phyloP scores from a whole-genome alignment of 2,329 filamentous ascomycete species.

The Aspergillus pseudoviridinutans region DNA sequence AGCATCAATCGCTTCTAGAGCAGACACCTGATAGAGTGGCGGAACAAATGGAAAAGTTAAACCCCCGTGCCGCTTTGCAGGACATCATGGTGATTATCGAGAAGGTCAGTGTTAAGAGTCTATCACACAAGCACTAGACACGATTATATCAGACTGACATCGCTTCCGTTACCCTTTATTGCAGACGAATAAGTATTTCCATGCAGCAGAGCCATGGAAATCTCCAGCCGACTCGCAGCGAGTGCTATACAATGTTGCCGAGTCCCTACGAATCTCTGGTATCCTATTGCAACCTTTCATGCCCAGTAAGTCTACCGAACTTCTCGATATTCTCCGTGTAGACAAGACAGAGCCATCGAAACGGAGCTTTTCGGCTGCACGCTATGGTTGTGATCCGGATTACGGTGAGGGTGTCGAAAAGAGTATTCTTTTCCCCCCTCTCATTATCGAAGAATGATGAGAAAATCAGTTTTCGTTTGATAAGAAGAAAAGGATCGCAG shows the following conservation, averaged over 20 bases:
- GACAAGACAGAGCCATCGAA: slow-evolving; percentile 44
- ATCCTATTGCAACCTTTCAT: slow-evolving; percentile 92
- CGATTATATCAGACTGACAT: slow-evolving; percentile 6
- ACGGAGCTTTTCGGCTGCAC: slow-evolving; percentile 61
- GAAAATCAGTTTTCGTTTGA: slow-evolving; percentile 20
- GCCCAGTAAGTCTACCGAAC: slow-evolving; percentile 66
- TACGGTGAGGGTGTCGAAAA: slow-evolving; percentile 60
- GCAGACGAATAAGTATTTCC: slow-evolving; percentile 65
- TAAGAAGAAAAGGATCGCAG: slow-evolving; percentile 21
- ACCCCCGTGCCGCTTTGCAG: slow-evolving; percentile 63
- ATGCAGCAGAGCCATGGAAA: slow-evolving; percentile 65
- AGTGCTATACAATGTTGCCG: slow-evolving; percentile 66
- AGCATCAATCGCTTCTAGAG: slow-evolving; percentile 41
- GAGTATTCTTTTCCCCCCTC: slow-evolving; percentile 51
- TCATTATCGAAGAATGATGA: slow-evolving; percentile 36
- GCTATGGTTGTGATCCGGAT: slow-evolving; percentile 58
- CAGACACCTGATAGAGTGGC: slow-evolving; percentile 43
- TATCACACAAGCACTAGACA: not conserved
- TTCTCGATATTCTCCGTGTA: slow-evolving; percentile 79
- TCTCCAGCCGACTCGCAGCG: slow-evolving; percentile 48
- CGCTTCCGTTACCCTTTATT: not conserved
- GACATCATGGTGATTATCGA: slow-evolving; percentile 60
- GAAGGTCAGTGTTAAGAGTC: slow-evolving; percentile 44
- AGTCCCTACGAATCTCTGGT: slow-evolving; percentile 72
- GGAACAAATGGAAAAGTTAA: slow-evolving; percentile 58